Base-by-base conservation (phyloP, 2,329 filamentous ascomycete genomes). In the Tolypocladium pustulatum region DNA sequence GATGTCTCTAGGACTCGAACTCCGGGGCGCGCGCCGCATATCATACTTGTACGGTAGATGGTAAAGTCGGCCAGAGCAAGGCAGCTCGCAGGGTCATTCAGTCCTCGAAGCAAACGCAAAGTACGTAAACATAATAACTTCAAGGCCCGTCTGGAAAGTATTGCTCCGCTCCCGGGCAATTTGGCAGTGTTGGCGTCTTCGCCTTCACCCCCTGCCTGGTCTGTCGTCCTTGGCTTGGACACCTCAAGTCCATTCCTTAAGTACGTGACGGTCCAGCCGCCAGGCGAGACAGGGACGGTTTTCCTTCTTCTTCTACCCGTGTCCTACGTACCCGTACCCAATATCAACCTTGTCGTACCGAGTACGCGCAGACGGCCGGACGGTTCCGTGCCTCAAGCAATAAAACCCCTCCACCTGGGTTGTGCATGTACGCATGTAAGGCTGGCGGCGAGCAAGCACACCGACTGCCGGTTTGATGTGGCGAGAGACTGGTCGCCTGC, bases 211-310 rank as follows among this genome's bases (percentile, higher is more conserved):
- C 53, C 52, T 54, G 52, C 53, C 52, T 54, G 52, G 34, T 34
- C 15, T 25, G n/a, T 4, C 15, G 25, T 12, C 25, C 54, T 13
- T 25, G 36, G 15, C 54, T 13, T 25, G 36, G 15, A 7, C 38
- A 41, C n/a, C 54, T 55, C 54, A 55, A n/a, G 37, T 55, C 54
- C 54, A 55, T 55, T 41, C 54, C 54, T 55, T 22, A 22, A 55
- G n/a, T 55, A 30, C 27, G 46, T 34, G 30, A 30, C n/a, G 49
- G 20, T 2, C 49, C 54, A 9, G 54, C 36, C 25, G 17, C 54
- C 40, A 8, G 17, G 54, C 37, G 54, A 22, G 37, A 43, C 37
- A 41, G 54, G 54, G 54, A 55, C 25, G 27, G 27, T 55, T 41
- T 46, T 46, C 9, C 25, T 55, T 32, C 20, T 55, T 55, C 37